A percentile compares a stretch with the other conserved stretches of the same genome.
Evolutionary conservation across 148 eudicot species (phyloP).

Genomic region (Mesembryanthemum crystallinum): DNA sequence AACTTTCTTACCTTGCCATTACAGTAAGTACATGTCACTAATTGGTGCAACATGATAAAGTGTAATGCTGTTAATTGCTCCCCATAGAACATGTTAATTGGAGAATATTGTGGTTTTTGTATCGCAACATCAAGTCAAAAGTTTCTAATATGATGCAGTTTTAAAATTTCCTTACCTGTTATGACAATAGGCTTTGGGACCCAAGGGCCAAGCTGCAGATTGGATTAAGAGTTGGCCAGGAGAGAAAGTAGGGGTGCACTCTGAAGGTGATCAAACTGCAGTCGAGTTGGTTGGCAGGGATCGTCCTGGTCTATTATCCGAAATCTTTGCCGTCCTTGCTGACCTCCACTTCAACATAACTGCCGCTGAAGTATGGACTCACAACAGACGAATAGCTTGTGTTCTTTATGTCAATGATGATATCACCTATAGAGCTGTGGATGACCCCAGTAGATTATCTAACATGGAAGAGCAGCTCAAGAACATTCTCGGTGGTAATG

Average conservation of each 20-base stretch:
- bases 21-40: background rate
- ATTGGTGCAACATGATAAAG: background rate
- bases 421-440: conserved; percentile 40
- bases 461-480: conserved; percentile 68
- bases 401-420: conserved; percentile 62
- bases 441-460: conserved; percentile 49
- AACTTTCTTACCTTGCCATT: background rate
- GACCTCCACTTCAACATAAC: conserved; percentile 61
- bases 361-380: conserved; percentile 84
- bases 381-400: conserved; percentile 65
- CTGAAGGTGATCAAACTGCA: conserved; percentile 56
- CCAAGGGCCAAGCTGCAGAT: conserved; percentile 57
- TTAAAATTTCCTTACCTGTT: background rate
- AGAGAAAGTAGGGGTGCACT: conserved; percentile 56
- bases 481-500: conserved; percentile 51
- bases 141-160: background rate
- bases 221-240: conserved; percentile 45
- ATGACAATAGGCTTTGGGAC: conserved; percentile 59
- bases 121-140: background rate
- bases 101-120: background rate
- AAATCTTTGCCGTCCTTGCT: conserved; percentile 62
- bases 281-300: conserved; percentile 71
- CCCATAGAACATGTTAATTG: background rate
- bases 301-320: conserved; percentile 76
- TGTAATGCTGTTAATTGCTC: background rate